Base-by-base conservation (phyloP, 1,284 basidiomycete genomes). In the Ceratobasidium sp. region DNA sequence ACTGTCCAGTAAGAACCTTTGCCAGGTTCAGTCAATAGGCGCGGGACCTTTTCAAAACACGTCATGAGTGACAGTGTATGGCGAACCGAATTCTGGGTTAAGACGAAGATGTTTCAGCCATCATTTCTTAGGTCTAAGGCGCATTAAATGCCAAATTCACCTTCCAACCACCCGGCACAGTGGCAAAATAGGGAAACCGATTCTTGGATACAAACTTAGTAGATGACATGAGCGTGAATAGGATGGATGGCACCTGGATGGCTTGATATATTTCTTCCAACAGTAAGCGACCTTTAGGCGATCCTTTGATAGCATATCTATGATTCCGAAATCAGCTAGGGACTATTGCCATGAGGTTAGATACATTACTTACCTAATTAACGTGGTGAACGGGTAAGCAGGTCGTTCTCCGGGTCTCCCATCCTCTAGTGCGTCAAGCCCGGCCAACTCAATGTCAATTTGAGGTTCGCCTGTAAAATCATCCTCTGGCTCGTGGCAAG, bases 21-120 rank as follows among this genome's bases (percentile, higher is more conserved):
- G 62, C 92, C 92, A 69, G 92, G 89, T 77, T 96, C 94, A 18
- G 93, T 94, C 70, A 94, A 85, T 16, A 94, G 93, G 21, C 94
- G 88, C 1, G 94, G 89, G 12, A 96, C 92, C 80, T 96, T 96
- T 80, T 95, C 90, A 79, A 96, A 96, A 77, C 93, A 96, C 74
- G 94, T 93, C 79, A 97, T 97, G 75, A 97, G 86, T 8, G 93
- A 96, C 23, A 97, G 86, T 77, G 96, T 97, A 82, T 97, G 95
- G 59, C 95, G 90, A 76, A 97, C 94, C 48, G 95, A 97, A 80
- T 97, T 97, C 90, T 97, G 78, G 32, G 14, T 14, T 14, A 18
- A 36, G 26, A 45, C 9, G 3, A 55, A 39, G 23, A 39, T 32
- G 23, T 43, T 39, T 58, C 39, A 59, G 43, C 16, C 23, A 21